A percentile compares a stretch with the other conserved stretches of the same genome.
Evolutionary conservation across 495 filamentous ascomycete species (phyloP).

Genomic region (Viridothelium virens): DNA sequence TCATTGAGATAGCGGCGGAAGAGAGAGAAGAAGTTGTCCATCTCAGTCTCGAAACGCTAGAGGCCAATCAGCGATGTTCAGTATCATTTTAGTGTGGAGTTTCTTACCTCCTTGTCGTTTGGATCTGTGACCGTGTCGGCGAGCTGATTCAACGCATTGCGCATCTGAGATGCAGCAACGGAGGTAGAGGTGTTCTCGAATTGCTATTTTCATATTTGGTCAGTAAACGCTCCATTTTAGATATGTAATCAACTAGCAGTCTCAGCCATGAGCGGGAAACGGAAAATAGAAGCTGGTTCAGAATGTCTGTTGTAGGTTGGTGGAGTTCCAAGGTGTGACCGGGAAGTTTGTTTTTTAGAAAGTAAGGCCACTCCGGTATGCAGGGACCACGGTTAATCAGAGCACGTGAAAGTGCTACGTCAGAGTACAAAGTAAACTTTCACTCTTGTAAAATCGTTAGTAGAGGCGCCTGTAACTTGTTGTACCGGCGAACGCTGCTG

Average conservation of each 20-base stretch:
- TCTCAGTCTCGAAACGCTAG: constrained; percentile 88
- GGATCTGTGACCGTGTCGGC: constrained; percentile 80
- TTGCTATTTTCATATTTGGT: constrained; percentile 50
- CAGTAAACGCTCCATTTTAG: constrained; percentile 16
- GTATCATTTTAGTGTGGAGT: background rate
- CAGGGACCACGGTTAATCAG: no score
- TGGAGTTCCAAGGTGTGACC: background rate
- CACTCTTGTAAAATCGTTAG: no score
- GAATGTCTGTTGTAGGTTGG: background rate
- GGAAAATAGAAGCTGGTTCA: background rate
- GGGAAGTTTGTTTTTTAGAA: no score
- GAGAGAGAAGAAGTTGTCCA: constrained; percentile 99
- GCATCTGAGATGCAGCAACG: constrained; percentile 97
- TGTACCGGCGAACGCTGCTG: no score
- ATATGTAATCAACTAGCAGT: background rate
- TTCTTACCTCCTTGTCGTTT: constrained; percentile 67
- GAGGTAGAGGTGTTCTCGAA: constrained; percentile 99
- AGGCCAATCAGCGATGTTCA: constrained; percentile 20
- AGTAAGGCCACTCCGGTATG: no score
- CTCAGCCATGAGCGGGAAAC: background rate
- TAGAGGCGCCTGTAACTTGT: no score
- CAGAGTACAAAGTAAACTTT: no score
- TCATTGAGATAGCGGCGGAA: constrained; percentile 98
- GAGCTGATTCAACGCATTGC: constrained; percentile 89
- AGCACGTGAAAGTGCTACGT: no score